Evolutionary conservation across 2,329 filamentous ascomycete species (phyloP).

Genomic region (Ceratocystis ficicola): DNA sequence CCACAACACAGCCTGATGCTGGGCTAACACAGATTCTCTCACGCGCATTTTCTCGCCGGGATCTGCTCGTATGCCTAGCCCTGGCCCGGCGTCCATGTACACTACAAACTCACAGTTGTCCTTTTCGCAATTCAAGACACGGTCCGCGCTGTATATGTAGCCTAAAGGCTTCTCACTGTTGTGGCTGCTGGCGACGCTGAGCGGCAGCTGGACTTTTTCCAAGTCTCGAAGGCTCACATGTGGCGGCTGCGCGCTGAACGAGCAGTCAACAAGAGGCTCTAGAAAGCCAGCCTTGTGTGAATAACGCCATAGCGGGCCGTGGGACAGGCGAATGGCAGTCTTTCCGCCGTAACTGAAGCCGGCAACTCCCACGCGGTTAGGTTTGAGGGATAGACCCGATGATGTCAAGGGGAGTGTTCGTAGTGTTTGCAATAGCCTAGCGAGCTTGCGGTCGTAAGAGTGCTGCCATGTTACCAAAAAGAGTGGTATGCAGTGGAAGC

Average conservation of each 20-base stretch:
- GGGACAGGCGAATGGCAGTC: conserved; percentile 35
- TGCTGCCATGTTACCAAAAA: conserved; percentile 26
- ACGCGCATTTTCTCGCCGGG: conserved; percentile 29
- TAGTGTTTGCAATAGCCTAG: conserved; percentile 12
- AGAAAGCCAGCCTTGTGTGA: conserved; percentile 22
- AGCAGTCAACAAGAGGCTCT: conserved; percentile 36
- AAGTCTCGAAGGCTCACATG: conserved; percentile 38
- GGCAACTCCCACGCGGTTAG: conserved; percentile 36
- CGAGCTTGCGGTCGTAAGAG: conserved; percentile 27
- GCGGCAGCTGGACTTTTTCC: conserved; percentile 33
- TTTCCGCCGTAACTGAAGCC: conserved; percentile 54
- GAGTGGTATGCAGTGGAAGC: conserved; percentile 26
- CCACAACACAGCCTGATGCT: conserved; percentile 32
- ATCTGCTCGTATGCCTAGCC: conserved; percentile 32
- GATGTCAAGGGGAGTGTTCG: conserved; percentile 15
- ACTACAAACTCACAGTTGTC: conserved; percentile 29
- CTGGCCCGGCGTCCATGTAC: conserved; percentile 32
- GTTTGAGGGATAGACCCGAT: conserved; percentile 10
- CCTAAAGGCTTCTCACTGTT: conserved; percentile 23
- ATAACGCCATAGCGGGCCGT: conserved; percentile 26
- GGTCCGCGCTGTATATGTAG: conserved; percentile 23
- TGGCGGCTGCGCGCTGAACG: conserved; percentile 42
- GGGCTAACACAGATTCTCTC: conserved; percentile 28
- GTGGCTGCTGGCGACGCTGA: conserved; percentile 36
- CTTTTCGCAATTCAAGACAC: conserved; percentile 27